These are phyloP conservation scores for Trichoderma koningii DNA, from an alignment of 2,329 filamentous ascomycete genomes.

Conservation along the genomic window DNA sequence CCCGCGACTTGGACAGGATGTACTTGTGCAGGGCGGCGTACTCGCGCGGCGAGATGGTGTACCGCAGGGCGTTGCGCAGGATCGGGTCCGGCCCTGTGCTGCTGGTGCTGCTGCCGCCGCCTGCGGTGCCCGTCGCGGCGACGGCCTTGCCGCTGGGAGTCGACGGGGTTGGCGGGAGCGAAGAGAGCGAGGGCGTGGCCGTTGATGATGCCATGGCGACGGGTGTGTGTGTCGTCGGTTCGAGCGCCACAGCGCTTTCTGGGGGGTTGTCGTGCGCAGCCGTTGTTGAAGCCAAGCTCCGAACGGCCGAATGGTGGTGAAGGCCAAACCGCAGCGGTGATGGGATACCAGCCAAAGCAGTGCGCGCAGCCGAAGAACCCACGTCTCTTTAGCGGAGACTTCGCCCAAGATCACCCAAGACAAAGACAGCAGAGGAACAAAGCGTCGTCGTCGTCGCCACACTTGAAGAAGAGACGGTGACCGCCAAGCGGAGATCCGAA, in stretches of 20 bases:
- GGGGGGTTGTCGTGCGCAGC: not conserved
- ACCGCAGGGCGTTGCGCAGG: slow-evolving; percentile 81
- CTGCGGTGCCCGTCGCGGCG: not conserved
- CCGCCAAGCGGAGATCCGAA: not conserved
- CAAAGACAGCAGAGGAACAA: too few relatives aligned
- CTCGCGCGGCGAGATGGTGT: slow-evolving; percentile 82
- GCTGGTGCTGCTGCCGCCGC: not conserved
- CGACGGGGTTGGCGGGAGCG: not conserved
- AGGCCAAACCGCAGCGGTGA: not conserved
- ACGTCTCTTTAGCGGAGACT: not conserved
- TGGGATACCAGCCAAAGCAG: not conserved
- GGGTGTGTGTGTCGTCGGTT: not conserved
- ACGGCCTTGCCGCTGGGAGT: slow-evolving; percentile 7
- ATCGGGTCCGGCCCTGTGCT: slow-evolving; percentile 59
- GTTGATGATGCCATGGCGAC: slow-evolving; percentile 11
- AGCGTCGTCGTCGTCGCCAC: too few relatives aligned
- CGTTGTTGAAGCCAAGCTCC: not conserved
- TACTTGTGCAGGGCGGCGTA: slow-evolving; percentile 84
- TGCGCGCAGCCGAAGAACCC: too few relatives aligned
- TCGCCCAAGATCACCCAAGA: not conserved
- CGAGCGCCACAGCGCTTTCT: not conserved
- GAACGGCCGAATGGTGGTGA: not conserved
- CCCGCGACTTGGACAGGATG: slow-evolving; percentile 70
- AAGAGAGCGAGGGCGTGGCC: too few relatives aligned
- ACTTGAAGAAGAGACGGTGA: not conserved